These are phyloP conservation scores for Coemansia sp. DNA, from an alignment of 192 early-diverging fungal species.

Conservation along the genomic window DNA sequence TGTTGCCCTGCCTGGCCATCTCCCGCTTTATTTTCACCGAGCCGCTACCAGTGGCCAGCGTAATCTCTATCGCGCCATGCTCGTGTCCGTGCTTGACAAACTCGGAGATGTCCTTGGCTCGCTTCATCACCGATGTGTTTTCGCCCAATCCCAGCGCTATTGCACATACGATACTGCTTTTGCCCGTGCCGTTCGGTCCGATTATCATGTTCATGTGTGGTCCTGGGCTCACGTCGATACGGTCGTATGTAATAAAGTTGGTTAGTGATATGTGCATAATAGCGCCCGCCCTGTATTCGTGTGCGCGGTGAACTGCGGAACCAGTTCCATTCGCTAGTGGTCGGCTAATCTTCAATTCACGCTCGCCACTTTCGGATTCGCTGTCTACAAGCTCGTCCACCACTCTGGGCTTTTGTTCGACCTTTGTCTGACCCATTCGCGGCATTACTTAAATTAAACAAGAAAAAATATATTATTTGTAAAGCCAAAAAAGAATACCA, in stretches of 20 bases:
- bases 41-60: constrained; percentile 63
- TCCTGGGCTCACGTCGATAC: constrained; percentile 82
- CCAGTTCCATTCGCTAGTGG: background rate
- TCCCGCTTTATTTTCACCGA: constrained; percentile 59
- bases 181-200: constrained; percentile 96
- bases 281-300: constrained; percentile 29
- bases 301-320: background rate
- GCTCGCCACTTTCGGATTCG: background rate
- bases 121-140: constrained; percentile 72
- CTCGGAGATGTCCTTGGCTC: constrained; percentile 88
- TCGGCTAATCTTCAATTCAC: background rate
- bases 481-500: background rate
- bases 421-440: background rate
- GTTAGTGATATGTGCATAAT: constrained; percentile 44
- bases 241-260: constrained; percentile 97
- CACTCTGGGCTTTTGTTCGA: background rate
- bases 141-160: constrained; percentile 94
- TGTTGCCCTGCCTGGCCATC: constrained; percentile 68
- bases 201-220: constrained; percentile 99
- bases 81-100: constrained; percentile 91
- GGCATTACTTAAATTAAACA: background rate
- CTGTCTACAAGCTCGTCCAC: background rate
- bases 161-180: constrained; percentile 93
- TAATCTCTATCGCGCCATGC: constrained; percentile 83
- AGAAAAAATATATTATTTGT: background rate